Conservation (phyloP, 768 basidiomycete genomes). For the Boletus sp. region DNA sequence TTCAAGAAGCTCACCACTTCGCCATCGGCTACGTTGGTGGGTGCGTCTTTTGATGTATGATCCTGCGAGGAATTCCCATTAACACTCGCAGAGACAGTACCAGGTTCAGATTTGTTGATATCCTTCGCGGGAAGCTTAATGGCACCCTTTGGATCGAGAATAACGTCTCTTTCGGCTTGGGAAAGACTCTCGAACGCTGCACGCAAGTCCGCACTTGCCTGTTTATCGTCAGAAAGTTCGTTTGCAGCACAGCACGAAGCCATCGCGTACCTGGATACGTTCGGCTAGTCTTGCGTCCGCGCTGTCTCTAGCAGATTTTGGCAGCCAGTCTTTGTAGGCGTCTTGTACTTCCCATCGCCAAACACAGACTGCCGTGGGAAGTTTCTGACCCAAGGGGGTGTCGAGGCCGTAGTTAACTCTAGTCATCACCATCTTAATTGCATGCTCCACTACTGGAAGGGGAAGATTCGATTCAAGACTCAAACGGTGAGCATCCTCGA, state of each 20-base stretch:
- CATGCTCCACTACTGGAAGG: slow-evolving; percentile 52
- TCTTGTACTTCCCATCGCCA: slow-evolving; percentile 88
- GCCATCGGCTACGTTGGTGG: slow-evolving; percentile 37
- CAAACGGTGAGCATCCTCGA: slow-evolving; percentile 35
- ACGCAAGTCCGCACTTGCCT: slow-evolving; percentile 61
- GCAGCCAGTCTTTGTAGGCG: slow-evolving; percentile 56
- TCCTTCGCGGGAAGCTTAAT: slow-evolving; percentile 34
- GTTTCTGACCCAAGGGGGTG: slow-evolving; percentile 42
- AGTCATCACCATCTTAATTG: slow-evolving; percentile 58
- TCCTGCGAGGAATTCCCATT: slow-evolving; percentile 17
- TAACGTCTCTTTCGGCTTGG: slow-evolving; percentile 49
- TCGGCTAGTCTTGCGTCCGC: slow-evolving; percentile 60
- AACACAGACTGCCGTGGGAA: slow-evolving; percentile 60
- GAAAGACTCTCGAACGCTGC: slow-evolving; percentile 55
- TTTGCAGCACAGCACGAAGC: background rate
- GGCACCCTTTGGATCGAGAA: slow-evolving; percentile 51
- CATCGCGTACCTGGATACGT: slow-evolving; percentile 52
- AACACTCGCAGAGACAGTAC: slow-evolving; percentile 1
- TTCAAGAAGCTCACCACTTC: slow-evolving; percentile 32
- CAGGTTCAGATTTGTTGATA: slow-evolving; percentile 24
- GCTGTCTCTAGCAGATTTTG: slow-evolving; percentile 61
- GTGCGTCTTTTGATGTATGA: slow-evolving; percentile 24
- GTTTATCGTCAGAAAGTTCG: slow-evolving; percentile 1
- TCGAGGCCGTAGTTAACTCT: slow-evolving; percentile 85
- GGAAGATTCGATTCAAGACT: slow-evolving; percentile 41